Evolutionary conservation across 2,329 filamentous ascomycete species (phyloP).

Genomic region (Geosmithia morbida): DNA sequence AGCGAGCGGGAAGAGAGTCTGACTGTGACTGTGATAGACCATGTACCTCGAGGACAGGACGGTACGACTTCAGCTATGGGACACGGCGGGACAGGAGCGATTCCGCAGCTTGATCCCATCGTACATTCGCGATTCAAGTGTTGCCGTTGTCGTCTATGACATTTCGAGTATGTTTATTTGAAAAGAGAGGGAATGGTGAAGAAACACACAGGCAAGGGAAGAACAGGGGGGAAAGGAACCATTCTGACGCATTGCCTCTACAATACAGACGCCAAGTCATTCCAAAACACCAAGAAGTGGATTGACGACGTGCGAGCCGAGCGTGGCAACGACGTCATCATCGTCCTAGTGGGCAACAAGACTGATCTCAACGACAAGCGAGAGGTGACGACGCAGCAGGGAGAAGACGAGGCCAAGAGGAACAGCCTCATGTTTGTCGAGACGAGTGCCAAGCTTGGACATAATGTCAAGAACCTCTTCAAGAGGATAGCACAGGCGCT

Average conservation of each 20-base stretch:
- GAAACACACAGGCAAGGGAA: no score
- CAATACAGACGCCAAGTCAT: slow-evolving; percentile 68
- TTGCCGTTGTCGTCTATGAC: slow-evolving; percentile 97
- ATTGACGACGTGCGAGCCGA: slow-evolving; percentile 96
- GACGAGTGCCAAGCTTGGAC: slow-evolving; percentile 92
- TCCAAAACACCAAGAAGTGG: slow-evolving; percentile 99
- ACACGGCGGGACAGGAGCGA: slow-evolving; percentile 93
- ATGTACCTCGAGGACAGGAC: slow-evolving; percentile 99
- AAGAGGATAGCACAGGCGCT: slow-evolving; percentile 95
- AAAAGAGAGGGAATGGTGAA: no score
- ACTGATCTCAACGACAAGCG: slow-evolving; percentile 97
- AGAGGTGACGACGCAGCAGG: slow-evolving; percentile 90
- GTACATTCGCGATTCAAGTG: slow-evolving; percentile 95
- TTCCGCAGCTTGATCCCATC: slow-evolving; percentile 96
- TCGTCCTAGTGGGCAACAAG: slow-evolving; percentile 97
- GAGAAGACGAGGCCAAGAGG: slow-evolving; percentile 96
- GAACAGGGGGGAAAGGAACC: not conserved
- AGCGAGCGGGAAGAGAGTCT: not conserved
- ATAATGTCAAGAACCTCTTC: slow-evolving; percentile 97
- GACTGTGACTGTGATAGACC: slow-evolving; percentile 44
- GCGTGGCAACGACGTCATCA: slow-evolving; percentile 96
- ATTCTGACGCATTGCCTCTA: not conserved
- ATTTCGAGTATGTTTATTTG: slow-evolving; percentile 55
- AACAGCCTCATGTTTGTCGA: slow-evolving; percentile 98
- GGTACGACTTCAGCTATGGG: slow-evolving; percentile 94